Evolutionary conservation across 2,329 filamentous ascomycete species (phyloP), one percentile per base, ranked within the genome.

Genomic region (Colletotrichum salicis): DNA sequence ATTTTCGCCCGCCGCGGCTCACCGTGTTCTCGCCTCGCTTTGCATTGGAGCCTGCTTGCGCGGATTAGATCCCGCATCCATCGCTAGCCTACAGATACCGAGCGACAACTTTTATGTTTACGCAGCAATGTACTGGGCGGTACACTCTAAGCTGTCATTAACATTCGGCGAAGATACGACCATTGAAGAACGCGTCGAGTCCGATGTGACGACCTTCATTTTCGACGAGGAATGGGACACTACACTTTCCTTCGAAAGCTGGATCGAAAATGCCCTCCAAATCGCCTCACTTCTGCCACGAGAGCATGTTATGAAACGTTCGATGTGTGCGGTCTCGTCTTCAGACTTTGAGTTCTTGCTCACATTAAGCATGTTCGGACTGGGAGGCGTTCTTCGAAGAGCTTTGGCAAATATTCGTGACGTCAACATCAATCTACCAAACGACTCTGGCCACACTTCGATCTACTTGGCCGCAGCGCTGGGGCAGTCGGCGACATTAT

Each of bases 71-170:
- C 2, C 5, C 0, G 55, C 0, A 35, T 35, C 33, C 1, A 35
- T 8, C 1, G 1, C 1, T 0, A 2, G 12, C 0, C 5, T 22
- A 2, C 2, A 35, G 5, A 52, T 54, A 33, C 64, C 55, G 12
- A 66, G 31, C 24, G 64, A 60, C 0, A 29, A 59, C 22, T 60
- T 31, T 6, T 22, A 24, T 6, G 1, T 37, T 15, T 66, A 60
- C 29, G 64, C 64, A 1, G 41, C 64, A 6, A 12, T 59, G 1
- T 60, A 37, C 15, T 66, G 64, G 64, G 41, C 64, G 1, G n/a
- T 29, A 5, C 45, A 66, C 27, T 37, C 11, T 12, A 37, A 35
- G 3, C 13, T 37, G 35, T 10, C 4, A 37, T 37, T 37, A 1
- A 3, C 12, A 0, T 37, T 37, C 13, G 35, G 11, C 35, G 13